Evolutionary conservation across 75 land plant genomes (phyloP).

Genomic region (Gnetum montanum): DNA sequence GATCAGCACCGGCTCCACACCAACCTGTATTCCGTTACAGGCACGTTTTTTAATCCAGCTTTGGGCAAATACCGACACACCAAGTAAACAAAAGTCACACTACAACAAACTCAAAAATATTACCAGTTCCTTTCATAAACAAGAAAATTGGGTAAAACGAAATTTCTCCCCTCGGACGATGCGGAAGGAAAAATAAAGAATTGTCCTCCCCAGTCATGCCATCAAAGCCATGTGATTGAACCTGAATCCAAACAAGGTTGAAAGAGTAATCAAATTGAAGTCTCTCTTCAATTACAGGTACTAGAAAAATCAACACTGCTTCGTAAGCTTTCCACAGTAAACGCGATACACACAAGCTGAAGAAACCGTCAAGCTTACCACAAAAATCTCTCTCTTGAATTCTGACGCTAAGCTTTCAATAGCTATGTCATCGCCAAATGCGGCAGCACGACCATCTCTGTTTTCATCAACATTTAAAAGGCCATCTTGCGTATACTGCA

Average conservation of each 20-base stretch:
- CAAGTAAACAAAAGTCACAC: not conserved
- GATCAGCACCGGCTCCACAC: slow-evolving; percentile 34
- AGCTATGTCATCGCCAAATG: slow-evolving; percentile 45
- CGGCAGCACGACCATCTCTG: slow-evolving; percentile 32
- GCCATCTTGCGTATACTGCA: slow-evolving; percentile 35
- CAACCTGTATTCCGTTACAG: slow-evolving; percentile 17
- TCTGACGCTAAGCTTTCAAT: slow-evolving; percentile 28
- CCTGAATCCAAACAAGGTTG: slow-evolving; percentile 7
- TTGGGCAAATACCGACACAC: too few relatives aligned
- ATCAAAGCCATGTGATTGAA: slow-evolving; percentile 37
- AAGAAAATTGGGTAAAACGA: slow-evolving; percentile 17
- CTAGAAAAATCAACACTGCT: too few relatives aligned
- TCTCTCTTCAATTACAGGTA: too few relatives aligned
- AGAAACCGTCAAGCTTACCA: too few relatives aligned
- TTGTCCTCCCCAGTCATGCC: slow-evolving; percentile 19
- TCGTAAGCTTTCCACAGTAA: too few relatives aligned
- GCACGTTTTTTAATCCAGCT: too few relatives aligned
- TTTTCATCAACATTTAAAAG: slow-evolving; percentile 27
- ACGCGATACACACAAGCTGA: too few relatives aligned
- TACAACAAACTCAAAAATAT: not conserved
- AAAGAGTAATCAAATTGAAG: not conserved
- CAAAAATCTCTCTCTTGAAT: slow-evolving; percentile 27
- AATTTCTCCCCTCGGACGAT: slow-evolving; percentile 19
- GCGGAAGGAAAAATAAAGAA: slow-evolving; percentile 31
- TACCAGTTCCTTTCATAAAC: slow-evolving; percentile 41